phyloP scores from a whole-genome alignment of 441 rosid genomes.

The Viola pubescens region DNA sequence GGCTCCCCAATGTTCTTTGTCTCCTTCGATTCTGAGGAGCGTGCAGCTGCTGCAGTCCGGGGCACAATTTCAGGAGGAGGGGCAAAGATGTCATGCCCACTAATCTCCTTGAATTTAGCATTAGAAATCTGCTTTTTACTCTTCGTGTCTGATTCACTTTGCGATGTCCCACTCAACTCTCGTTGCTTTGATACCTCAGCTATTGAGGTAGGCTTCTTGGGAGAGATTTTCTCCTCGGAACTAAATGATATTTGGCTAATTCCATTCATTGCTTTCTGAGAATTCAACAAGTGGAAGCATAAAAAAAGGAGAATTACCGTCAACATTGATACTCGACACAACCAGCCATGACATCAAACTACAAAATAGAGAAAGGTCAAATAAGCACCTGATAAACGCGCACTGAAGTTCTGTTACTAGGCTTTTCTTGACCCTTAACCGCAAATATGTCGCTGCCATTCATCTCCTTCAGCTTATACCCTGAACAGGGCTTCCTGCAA shows the following conservation, averaged over 20 bases:
- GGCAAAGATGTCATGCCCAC: constrained; percentile 90
- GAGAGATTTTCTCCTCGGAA: constrained; percentile 66
- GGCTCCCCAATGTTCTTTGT: constrained; percentile 65
- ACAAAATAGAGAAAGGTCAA: background rate
- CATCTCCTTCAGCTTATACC: constrained; percentile 88
- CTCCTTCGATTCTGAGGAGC: constrained; percentile 61
- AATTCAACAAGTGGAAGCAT: background rate
- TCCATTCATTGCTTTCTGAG: constrained; percentile 76
- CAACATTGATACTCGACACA: background rate
- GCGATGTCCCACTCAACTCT: constrained; percentile 75
- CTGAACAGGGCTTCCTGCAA: constrained; percentile 90
- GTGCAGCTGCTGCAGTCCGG: constrained; percentile 43
- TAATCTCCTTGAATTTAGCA: constrained; percentile 85
- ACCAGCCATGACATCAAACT: background rate
- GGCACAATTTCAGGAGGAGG: constrained; percentile 93
- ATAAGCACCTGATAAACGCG: constrained; percentile 73
- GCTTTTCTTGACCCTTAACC: constrained; percentile 46
- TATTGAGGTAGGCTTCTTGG: constrained; percentile 55
- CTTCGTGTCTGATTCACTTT: constrained; percentile 51
- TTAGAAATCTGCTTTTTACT: constrained; percentile 78
- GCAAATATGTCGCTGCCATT: constrained; percentile 91
- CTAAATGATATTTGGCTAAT: constrained; percentile 87
- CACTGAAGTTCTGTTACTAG: constrained; percentile 50
- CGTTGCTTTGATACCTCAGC: constrained; percentile 94
- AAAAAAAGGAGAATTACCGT: background rate